Conservation (phyloP, 441 rosid genomes). For the Croton laevigatus region DNA sequence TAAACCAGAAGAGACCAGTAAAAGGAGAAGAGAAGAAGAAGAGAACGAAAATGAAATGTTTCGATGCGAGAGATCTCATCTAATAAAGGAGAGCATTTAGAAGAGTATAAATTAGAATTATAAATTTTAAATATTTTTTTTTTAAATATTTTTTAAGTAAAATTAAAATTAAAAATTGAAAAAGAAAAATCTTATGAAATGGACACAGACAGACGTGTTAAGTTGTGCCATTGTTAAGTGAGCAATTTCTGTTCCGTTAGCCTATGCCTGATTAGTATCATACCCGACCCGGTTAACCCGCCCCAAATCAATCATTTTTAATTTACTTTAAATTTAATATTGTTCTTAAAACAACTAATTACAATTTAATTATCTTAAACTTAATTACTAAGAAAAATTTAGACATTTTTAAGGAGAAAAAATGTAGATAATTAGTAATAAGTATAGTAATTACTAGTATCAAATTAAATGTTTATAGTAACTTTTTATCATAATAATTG, state of each 20-base stretch:
- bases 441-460: too few relatives aligned
- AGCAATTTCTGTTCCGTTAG: neutral
- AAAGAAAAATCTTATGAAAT: neutral
- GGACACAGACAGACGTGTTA: neutral
- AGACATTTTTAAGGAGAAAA: too few relatives aligned
- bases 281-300: neutral
- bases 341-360: too few relatives aligned
- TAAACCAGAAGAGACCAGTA: neutral
- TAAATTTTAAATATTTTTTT: too few relatives aligned
- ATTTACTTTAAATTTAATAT: too few relatives aligned
- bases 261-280: neutral
- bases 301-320: too few relatives aligned
- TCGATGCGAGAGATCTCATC: conserved; percentile 34
- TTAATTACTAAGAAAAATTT: too few relatives aligned
- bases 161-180: neutral
- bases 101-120: neutral
- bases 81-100: neutral
- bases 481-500: too few relatives aligned
- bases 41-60: conserved; percentile 1
- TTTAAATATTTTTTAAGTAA: too few relatives aligned
- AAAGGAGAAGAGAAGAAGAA: neutral
- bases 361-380: too few relatives aligned
- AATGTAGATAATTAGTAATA: too few relatives aligned
- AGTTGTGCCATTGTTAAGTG: neutral
- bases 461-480: too few relatives aligned